A percentile compares a stretch with the other conserved stretches of the same genome.
Conservation (phyloP, 352 stramenopile genomes). For the Globisporangium recalcitrans region DNA sequence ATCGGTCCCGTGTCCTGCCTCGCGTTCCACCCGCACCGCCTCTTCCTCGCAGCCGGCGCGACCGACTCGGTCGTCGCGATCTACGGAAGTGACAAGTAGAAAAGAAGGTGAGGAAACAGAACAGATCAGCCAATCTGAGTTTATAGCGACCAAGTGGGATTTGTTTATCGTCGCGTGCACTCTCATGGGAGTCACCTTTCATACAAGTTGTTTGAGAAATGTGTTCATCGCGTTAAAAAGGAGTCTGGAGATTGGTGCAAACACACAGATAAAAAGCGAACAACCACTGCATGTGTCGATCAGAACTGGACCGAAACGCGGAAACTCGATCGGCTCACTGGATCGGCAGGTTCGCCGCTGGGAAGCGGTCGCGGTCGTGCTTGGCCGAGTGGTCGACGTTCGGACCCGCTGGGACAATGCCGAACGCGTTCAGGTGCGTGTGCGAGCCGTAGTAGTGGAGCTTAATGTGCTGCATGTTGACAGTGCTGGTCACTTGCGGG, state of each 20-base stretch:
- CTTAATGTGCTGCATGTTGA: conserved; percentile 97
- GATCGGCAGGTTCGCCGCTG: conserved; percentile 26
- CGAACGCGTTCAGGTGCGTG: conserved; percentile 90
- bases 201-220: neutral
- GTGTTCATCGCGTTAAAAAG: neutral
- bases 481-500: conserved; percentile 72
- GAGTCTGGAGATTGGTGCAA: neutral
- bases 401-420: conserved; percentile 88
- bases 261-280: neutral
- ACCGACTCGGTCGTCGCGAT: conserved; percentile 95
- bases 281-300: neutral
- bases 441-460: conserved; percentile 95
- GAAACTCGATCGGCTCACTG: conserved; percentile 8
- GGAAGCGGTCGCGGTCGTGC: conserved; percentile 70
- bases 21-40: conserved; percentile 95
- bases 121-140: neutral
- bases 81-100: conserved; percentile 82
- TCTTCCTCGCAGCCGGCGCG: conserved; percentile 92
- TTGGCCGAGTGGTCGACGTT: conserved; percentile 43
- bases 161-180: neutral
- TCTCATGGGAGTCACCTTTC: neutral
- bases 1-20: conserved; percentile 96
- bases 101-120: neutral
- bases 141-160: neutral
- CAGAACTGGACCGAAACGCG: neutral